Percentiles rank a stretch among this genome's conserved stretches.
Evolutionary conservation across 2,329 filamentous ascomycete species (phyloP).

Genomic region (Trichoderma polysporum): DNA sequence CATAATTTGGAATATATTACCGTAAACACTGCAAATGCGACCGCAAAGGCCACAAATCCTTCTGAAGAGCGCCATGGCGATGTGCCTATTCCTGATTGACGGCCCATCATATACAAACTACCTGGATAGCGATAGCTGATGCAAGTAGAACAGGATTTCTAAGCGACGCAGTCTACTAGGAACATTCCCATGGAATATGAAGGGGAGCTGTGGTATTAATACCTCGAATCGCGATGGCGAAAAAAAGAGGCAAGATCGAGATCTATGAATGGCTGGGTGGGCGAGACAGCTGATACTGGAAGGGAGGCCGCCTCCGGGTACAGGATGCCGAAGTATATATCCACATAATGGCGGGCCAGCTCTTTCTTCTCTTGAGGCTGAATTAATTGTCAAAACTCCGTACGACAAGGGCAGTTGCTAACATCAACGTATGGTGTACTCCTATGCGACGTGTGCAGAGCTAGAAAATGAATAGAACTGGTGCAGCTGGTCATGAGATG

Average conservation of each 20-base stretch:
- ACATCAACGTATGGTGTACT: not conserved
- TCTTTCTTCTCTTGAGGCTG: not conserved
- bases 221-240: not conserved
- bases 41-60: constrained; percentile 12
- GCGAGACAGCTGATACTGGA: not conserved
- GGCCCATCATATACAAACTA: not conserved
- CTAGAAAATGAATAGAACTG: not conserved
- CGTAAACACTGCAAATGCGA: constrained; percentile 16
- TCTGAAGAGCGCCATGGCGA: constrained; percentile 14
- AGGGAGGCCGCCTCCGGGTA: not conserved
- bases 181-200: not conserved
- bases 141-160: not conserved
- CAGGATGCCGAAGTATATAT: not conserved
- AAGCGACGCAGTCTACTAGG: no score
- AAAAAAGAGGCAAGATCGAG: not conserved
- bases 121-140: not conserved
- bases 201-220: not conserved
- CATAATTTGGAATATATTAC: not conserved
- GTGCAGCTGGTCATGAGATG: not conserved
- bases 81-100: not conserved
- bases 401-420: not conserved
- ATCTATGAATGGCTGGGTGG: not conserved
- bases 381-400: not conserved
- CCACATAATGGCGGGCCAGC: not conserved
- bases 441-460: not conserved